A percentile compares a stretch with the other conserved stretches of the same genome.
Evolutionary conservation across 768 basidiomycete species (phyloP).

Genomic region (Phanerochaete carnosa): DNA sequence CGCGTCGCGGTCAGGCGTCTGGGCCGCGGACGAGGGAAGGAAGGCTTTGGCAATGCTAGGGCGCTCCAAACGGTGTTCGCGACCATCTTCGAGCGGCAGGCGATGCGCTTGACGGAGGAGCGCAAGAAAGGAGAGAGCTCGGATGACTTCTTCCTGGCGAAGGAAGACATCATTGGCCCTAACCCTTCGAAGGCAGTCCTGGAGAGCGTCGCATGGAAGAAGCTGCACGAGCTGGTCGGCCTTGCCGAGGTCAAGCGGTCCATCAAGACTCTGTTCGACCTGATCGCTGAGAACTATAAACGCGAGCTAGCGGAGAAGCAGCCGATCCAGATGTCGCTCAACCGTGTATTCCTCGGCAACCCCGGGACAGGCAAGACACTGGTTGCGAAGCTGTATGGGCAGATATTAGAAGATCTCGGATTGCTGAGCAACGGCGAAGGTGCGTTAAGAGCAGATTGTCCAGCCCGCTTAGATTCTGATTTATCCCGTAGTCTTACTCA

Average conservation of each 20-base stretch:
- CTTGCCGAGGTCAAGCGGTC: constrained; percentile 54
- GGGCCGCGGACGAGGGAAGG: constrained; percentile 51
- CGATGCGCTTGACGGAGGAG: constrained; percentile 41
- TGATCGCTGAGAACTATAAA: constrained; percentile 52
- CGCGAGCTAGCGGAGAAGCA: constrained; percentile 57
- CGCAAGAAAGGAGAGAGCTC: constrained; percentile 36
- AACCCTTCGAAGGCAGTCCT: constrained; percentile 49
- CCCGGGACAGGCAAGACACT: constrained; percentile 75
- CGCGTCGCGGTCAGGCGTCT: constrained; percentile 57
- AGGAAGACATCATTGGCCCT: constrained; percentile 64
- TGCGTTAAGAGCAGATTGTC: constrained; percentile 28
- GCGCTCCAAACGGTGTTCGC: constrained; percentile 51
- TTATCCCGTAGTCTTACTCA: constrained; percentile 47
- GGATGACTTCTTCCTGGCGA: constrained; percentile 48
- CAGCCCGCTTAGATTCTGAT: neutral
- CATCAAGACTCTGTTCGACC: constrained; percentile 42
- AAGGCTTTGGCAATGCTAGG: constrained; percentile 68
- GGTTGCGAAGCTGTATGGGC: constrained; percentile 64
- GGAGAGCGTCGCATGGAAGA: constrained; percentile 46
- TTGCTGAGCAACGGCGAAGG: constrained; percentile 71
- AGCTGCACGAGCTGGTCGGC: constrained; percentile 51
- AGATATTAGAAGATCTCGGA: constrained; percentile 55
- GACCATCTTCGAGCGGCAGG: constrained; percentile 49
- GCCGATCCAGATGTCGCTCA: constrained; percentile 54
- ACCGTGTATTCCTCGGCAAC: constrained; percentile 62